Percentiles rank a stretch among this genome's conserved stretches.
phyloP scores from a whole-genome alignment of 768 basidiomycete genomes.

The Chalciporus pseudorubinellus region DNA sequence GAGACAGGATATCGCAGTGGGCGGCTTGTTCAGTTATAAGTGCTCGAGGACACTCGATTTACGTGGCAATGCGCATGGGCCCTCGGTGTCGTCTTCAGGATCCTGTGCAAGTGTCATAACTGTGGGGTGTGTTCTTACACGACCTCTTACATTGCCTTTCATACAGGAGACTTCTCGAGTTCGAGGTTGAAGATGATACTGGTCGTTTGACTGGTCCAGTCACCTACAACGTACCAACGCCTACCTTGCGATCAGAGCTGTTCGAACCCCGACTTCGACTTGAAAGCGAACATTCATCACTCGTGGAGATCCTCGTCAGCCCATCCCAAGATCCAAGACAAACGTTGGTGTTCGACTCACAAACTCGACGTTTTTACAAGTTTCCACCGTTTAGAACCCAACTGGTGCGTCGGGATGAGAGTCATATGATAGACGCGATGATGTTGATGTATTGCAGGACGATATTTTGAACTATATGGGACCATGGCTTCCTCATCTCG shows the following conservation, averaged over 20 bases:
- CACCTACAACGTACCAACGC: constrained; percentile 13
- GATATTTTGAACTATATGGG: constrained; percentile 17
- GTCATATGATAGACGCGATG: no score
- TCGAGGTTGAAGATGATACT: no score
- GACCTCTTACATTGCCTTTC: not conserved
- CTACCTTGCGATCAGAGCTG: constrained; percentile 7
- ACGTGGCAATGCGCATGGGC: no score
- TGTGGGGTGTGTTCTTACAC: not conserved
- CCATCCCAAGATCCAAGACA: constrained; percentile 9
- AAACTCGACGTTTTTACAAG: constrained; percentile 17
- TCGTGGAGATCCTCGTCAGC: constrained; percentile 15
- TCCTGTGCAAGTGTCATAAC: no score
- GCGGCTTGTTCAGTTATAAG: constrained; percentile 8
- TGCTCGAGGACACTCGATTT: no score
- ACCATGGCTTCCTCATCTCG: constrained; percentile 19
- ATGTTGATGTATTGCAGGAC: constrained; percentile 2
- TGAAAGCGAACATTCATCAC: constrained; percentile 8
- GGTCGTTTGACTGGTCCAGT: no score
- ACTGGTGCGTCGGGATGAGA: not conserved
- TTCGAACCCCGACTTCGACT: constrained; percentile 16
- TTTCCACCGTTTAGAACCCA: constrained; percentile 19
- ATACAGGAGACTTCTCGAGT: no score
- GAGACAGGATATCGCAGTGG: constrained; percentile 8
- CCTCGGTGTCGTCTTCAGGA: no score
- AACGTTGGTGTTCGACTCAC: constrained; percentile 16